A percentile compares a stretch with the other conserved stretches of the same genome.
Evolutionary conservation across 352 stramenopile genomes (phyloP).

Genomic region (Aphanomyces astaci): DNA sequence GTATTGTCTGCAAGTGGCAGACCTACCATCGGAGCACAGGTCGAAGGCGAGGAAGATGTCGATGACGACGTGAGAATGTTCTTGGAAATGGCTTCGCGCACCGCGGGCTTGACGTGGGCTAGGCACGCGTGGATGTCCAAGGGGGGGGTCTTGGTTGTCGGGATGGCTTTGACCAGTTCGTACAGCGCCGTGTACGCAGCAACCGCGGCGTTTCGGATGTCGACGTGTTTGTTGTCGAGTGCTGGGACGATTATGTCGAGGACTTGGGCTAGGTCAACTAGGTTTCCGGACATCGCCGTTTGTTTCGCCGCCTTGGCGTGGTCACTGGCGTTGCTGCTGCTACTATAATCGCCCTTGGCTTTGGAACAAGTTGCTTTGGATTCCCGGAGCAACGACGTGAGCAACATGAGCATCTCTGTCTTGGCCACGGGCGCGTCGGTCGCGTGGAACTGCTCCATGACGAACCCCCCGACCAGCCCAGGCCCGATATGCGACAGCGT

Average conservation of each 20-base stretch:
- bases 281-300: no score
- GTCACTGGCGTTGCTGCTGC: no score
- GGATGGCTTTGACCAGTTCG: conserved; percentile 50
- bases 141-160: conserved; percentile 19
- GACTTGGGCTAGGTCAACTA: conserved; percentile 27
- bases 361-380: conserved; percentile 33
- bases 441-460: conserved; percentile 44
- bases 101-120: conserved; percentile 50
- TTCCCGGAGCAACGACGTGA: conserved; percentile 47
- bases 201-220: conserved; percentile 64
- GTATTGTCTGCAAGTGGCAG: not conserved
- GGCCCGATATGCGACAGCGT: conserved; percentile 49
- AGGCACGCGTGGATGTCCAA: conserved; percentile 63
- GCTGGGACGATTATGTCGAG: conserved; percentile 40
- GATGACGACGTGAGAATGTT: conserved; percentile 35
- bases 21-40: not conserved
- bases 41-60: no score
- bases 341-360: no score
- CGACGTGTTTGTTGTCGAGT: conserved; percentile 78
- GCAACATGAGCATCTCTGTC: conserved; percentile 55
- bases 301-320: no score
- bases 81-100: conserved; percentile 60
- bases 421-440: conserved; percentile 31
- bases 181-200: conserved; percentile 61
- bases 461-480: conserved; percentile 52